These are phyloP conservation scores for Globisporangium abappressorium DNA, from an alignment of 352 stramenopile genomes.

Conservation along the genomic window DNA sequence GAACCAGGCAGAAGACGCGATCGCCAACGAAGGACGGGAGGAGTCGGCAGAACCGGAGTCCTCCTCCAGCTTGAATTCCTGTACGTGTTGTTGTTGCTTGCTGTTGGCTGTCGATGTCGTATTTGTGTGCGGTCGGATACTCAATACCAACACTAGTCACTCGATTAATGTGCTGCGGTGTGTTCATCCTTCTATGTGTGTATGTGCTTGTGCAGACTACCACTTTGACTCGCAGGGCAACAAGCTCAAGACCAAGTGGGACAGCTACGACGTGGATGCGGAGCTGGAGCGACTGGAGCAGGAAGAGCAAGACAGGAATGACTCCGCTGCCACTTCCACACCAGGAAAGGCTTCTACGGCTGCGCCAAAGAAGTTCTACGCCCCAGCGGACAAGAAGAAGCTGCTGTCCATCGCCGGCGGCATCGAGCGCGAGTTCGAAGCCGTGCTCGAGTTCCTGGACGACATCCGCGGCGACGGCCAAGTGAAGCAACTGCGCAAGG, in stretches of 20 bases:
- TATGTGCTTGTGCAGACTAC: slow-evolving; percentile 49
- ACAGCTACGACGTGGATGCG: slow-evolving; percentile 75
- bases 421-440: slow-evolving; percentile 79
- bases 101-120: not conserved
- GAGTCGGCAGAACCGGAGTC: slow-evolving; percentile 21
- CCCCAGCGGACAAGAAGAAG: slow-evolving; percentile 37
- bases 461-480: slow-evolving; percentile 62
- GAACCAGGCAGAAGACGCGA: slow-evolving; percentile 58
- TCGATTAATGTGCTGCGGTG: not conserved
- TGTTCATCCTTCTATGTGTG: slow-evolving; percentile 1
- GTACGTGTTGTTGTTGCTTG: slow-evolving; percentile 23
- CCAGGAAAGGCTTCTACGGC: not conserved
- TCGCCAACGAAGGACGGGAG: slow-evolving; percentile 42
- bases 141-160: too few relatives aligned
- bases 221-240: slow-evolving; percentile 84
- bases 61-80: slow-evolving; percentile 63
- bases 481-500: slow-evolving; percentile 68
- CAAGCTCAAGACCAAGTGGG: slow-evolving; percentile 87
- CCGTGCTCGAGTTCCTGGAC: slow-evolving; percentile 74
- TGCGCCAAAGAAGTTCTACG: slow-evolving; percentile 5
- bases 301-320: slow-evolving; percentile 27
- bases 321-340: not conserved
- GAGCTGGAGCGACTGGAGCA: slow-evolving; percentile 69
- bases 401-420: slow-evolving; percentile 36
- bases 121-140: not conserved